These are phyloP conservation scores for Tolypocladium cylindrosporum DNA, from an alignment of 2,329 filamentous ascomycete genomes.

Conservation along the genomic window DNA sequence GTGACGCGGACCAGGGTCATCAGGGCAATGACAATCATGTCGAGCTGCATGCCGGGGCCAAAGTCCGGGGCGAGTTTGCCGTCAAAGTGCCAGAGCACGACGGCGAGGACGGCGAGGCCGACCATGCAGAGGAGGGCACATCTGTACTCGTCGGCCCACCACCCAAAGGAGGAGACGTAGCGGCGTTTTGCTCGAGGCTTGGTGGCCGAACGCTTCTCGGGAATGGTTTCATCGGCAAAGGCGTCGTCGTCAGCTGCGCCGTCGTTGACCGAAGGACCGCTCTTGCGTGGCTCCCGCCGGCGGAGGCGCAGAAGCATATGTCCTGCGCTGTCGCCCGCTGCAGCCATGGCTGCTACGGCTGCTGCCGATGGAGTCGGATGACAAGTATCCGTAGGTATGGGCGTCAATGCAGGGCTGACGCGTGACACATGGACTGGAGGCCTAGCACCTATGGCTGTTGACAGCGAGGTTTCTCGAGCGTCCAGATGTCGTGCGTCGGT, in stretches of 20 bases:
- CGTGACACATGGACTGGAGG: neutral
- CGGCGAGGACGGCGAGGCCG: constrained; percentile 15
- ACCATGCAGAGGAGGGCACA: constrained; percentile 19
- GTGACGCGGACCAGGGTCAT: constrained; percentile 25
- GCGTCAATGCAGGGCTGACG: neutral
- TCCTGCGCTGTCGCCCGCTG: neutral
- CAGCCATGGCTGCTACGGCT: neutral
- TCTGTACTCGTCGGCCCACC: constrained; percentile 26
- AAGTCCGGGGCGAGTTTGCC: constrained; percentile 18
- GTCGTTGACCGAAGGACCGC: neutral
- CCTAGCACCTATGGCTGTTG: neutral
- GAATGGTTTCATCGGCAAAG: neutral
- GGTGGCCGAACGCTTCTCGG: neutral
- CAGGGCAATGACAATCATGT: constrained; percentile 25
- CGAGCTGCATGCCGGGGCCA: constrained; percentile 16
- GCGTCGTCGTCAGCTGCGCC: neutral
- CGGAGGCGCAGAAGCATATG: neutral
- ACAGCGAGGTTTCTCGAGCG: neutral
- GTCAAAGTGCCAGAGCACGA: constrained; percentile 20
- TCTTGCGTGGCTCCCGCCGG: neutral
- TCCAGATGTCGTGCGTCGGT: neutral
- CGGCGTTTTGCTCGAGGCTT: constrained; percentile 1
- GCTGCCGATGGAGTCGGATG: neutral
- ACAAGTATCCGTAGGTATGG: neutral
- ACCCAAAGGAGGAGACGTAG: constrained; percentile 16